Conservation (phyloP, 2,329 filamentous ascomycete species). For the Stagonosporopsis chrysanthemi region DNA sequence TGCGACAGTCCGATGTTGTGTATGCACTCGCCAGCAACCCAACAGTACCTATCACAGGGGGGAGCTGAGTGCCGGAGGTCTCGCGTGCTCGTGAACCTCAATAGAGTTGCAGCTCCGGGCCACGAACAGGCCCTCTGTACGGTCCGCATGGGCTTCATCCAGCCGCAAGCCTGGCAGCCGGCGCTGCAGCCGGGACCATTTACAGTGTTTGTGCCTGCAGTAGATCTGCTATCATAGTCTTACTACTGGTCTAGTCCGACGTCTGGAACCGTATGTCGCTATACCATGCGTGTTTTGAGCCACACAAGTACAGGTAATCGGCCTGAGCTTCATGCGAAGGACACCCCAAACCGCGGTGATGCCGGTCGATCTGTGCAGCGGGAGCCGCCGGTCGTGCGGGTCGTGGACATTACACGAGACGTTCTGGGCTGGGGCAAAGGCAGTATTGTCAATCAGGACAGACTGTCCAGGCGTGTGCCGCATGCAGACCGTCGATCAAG, state of each 20-base stretch:
- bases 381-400: conserved; percentile 9
- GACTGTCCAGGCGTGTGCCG: background rate
- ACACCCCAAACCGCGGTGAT: conserved; percentile 1
- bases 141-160: background rate
- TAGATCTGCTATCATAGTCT: background rate
- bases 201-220: conserved; percentile 1
- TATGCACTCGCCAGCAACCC: background rate
- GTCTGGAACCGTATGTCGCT: background rate
- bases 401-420: background rate
- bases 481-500: conserved; percentile 1
- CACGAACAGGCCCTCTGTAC: background rate
- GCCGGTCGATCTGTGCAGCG: conserved; percentile 12
- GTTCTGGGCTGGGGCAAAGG: background rate
- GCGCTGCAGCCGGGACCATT: background rate
- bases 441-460: background rate
- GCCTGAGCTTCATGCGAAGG: background rate
- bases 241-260: background rate
- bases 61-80: background rate
- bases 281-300: background rate
- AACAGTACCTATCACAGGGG: background rate
- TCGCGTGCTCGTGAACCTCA: background rate
- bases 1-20: background rate
- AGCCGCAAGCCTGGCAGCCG: background rate
- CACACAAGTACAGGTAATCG: background rate
- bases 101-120: background rate